Base-by-base conservation (phyloP, 2,329 filamentous ascomycete genomes). In the Lachnellula arida region DNA sequence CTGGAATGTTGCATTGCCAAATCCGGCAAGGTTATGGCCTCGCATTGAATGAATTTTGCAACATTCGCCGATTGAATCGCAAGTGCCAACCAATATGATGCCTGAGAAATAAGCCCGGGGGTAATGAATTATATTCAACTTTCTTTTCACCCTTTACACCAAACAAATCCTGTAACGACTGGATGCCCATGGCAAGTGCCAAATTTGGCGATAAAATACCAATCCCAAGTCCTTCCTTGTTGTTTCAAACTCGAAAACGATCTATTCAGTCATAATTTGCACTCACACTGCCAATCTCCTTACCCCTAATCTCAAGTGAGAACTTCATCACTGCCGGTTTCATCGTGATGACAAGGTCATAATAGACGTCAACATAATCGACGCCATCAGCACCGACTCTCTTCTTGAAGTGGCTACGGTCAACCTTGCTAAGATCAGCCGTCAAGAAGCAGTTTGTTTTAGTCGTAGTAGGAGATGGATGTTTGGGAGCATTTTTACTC, bases 181-280 rank as follows among this genome's bases (percentile, higher is more conserved):
- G 22, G 22, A 22, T 22, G 22, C 22, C 22, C 22, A 22, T 22
- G 22, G 22, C 22, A 22, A 22, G 22, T 22, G 2, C 22, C 4
- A 22, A 22, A 22, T 22, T 22, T 22, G 22, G 22, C 2, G 22
- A 22, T 22, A 22, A 22, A 22, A 22, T 22, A 22, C 22, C 22
- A 22, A 22, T 22, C 22, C 22, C 22, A 22, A 22, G 22, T 22
- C 22, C 22, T 22, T 22, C 22, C 22, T 22, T 4, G 22, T 22
- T 22, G 22, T 22, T 4, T 22, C 22, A 37, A 37, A 2, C 34
- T 37, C 34, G 34, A 37, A 15, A 37, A n/a, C 8, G 19, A 64
- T 64, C 39, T 61, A 64, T 61, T 59, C 62, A 11, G 47, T 55
- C 56, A 63, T 63, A 59, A 32, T 49, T 56, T 9, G 37, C 44